Evolutionary conservation across 2,329 filamentous ascomycete species (phyloP), one percentile per base, ranked within the genome.

Genomic region (Drechmeria coniospora): DNA sequence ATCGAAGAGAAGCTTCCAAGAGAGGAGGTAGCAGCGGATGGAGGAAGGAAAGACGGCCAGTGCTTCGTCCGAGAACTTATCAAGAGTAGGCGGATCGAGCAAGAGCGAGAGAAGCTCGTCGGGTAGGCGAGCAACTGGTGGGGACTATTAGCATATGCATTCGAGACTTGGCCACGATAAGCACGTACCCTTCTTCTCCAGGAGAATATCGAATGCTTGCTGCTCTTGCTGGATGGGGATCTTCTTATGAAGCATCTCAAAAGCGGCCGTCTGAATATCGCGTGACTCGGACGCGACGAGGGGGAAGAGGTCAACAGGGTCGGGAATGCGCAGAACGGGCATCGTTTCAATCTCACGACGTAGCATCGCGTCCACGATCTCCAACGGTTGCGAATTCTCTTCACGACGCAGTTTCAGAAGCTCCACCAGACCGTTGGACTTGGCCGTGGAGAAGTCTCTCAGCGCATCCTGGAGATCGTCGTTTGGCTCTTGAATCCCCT

Each of bases 1-100:
- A 40, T 92, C 83, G 45, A 92, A 95, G 1, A 94, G 65, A 1
- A 95, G 62, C 36, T 81, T 71, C 90, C 90, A 98, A 8, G 82
- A 79, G 16, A 93, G 61, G 3, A 98, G 63, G 44, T 94, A 98
- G 8, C 76, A 73, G 28, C 83, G 72, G 26, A 93, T 61, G 0
- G 68, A 46, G 1, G 71, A 57, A 8, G 83, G 83, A 41, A 86
- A 79, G 11, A 68, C 61, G 5, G 74, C 64, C 14, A 84, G 71
- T 20, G 66, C 59, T 7, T 76, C 67, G 25, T 79, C 72, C 0
- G 67, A 61, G 25, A 83, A 68, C 9, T 63, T 61, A n/a, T 78
- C 68, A 3, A 80, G 59, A 0, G 74, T 74, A 1, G 87, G 81
- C 0, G 79, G 65, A 35, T 92, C 79, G 0, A 92, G 64, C 10